Percentiles rank a stretch among this genome's conserved stretches.
These are phyloP conservation scores for Nakazawaea molendinolei DNA, from an alignment of 805 yeast genomes.

Conservation along the genomic window DNA sequence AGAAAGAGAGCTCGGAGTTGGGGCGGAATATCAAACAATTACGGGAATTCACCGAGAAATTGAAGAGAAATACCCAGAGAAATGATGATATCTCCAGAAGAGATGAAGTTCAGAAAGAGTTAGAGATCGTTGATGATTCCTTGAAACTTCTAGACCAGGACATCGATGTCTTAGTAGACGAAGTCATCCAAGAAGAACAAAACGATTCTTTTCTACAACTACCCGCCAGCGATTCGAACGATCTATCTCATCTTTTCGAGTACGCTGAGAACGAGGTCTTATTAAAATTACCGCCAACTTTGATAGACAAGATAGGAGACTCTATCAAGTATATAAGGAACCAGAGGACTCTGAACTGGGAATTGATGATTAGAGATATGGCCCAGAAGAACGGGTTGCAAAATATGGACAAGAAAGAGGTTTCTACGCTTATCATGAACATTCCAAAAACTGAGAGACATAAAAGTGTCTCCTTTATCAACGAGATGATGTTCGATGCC, in stretches of 20 bases:
- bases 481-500: conserved; percentile 30
- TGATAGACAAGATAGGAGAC: conserved; percentile 32
- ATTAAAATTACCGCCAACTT: conserved; percentile 27
- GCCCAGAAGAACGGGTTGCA: conserved; percentile 29
- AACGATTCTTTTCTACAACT: not conserved
- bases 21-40: conserved; percentile 23
- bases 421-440: conserved; percentile 27
- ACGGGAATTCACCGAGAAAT: conserved; percentile 22
- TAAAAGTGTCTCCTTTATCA: conserved; percentile 28
- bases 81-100: conserved; percentile 16
- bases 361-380: conserved; percentile 34
- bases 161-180: conserved; percentile 22
- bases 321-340: conserved; percentile 33
- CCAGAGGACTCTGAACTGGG: conserved; percentile 39
- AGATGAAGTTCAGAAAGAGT: conserved; percentile 16
- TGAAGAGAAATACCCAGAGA: conserved; percentile 23
- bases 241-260: conserved; percentile 2
- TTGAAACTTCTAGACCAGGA: conserved; percentile 14
- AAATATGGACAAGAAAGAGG: conserved; percentile 26
- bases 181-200: conserved; percentile 5
- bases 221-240: not conserved
- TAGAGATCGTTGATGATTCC: conserved; percentile 15
- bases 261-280: conserved; percentile 14
- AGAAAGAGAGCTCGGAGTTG: conserved; percentile 21
- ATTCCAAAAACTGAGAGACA: conserved; percentile 36